These are phyloP conservation scores for Cutaneotrichosporon mucoides DNA, from an alignment of 1,284 basidiomycete species.

Conservation along the genomic window DNA sequence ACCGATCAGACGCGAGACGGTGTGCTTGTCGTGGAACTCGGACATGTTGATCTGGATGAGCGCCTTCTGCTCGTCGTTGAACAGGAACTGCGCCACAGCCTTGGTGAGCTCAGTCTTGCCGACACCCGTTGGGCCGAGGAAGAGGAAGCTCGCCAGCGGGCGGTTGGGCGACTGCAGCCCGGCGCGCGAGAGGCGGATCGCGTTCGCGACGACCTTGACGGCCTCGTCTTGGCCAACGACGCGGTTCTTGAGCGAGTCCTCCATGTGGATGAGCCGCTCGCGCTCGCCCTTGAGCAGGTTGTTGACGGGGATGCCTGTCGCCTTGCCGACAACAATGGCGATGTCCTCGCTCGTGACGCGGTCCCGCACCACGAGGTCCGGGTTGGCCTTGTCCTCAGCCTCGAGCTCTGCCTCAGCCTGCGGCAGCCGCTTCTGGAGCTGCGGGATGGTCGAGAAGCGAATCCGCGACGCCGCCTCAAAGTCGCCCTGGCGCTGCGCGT, in stretches of 20 bases:
- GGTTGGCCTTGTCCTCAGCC: constrained; percentile 51
- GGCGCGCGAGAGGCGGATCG: constrained; percentile 83
- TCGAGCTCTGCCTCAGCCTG: constrained; percentile 57
- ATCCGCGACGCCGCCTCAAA: constrained; percentile 76
- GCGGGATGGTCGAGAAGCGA: constrained; percentile 78
- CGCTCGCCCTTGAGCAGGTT: constrained; percentile 83
- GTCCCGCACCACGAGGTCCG: constrained; percentile 67
- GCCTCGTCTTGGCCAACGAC: constrained; percentile 89
- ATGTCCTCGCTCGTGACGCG: constrained; percentile 85
- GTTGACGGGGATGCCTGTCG: constrained; percentile 87
- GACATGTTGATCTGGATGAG: constrained; percentile 89
- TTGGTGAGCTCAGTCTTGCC: constrained; percentile 83
- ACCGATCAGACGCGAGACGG: constrained; percentile 82
- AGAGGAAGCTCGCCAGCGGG: constrained; percentile 86
- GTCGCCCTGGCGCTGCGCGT: constrained; percentile 77
- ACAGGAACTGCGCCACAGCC: constrained; percentile 76
- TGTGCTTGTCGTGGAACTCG: constrained; percentile 87
- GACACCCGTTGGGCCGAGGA: constrained; percentile 73
- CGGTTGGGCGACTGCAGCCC: constrained; percentile 80
- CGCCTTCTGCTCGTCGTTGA: constrained; percentile 78
- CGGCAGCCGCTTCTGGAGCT: constrained; percentile 70
- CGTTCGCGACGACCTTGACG: constrained; percentile 72
- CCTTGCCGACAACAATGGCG: constrained; percentile 75
- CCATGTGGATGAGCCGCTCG: constrained; percentile 90
- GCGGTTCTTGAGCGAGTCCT: constrained; percentile 65